Evolutionary conservation across 2,329 filamentous ascomycete species (phyloP).

Genomic region (Monosporascus sp.): DNA sequence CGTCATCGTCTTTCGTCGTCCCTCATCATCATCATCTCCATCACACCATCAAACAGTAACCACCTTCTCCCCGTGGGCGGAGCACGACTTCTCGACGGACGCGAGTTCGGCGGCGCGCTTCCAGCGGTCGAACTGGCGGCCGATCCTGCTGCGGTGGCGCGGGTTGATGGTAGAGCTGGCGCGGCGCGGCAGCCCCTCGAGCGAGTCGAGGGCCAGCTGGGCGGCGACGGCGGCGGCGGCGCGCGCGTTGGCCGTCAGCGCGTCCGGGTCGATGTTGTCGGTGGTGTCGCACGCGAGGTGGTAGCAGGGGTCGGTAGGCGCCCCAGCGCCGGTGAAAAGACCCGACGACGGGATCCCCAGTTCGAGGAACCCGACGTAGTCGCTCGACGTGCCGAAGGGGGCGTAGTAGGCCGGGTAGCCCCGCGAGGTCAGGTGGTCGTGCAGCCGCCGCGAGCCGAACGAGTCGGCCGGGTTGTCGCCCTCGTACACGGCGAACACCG

Average conservation of each 20-base stretch:
- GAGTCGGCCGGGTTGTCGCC: slow-evolving; percentile 31
- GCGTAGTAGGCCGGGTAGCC: slow-evolving; percentile 29
- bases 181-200: slow-evolving; percentile 13
- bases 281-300: slow-evolving; percentile 36
- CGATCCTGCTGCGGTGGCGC: slow-evolving; percentile 2
- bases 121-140: slow-evolving; percentile 13
- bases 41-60: slow-evolving; percentile 2
- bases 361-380: slow-evolving; percentile 36
- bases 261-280: slow-evolving; percentile 36
- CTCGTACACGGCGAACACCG: slow-evolving; percentile 33
- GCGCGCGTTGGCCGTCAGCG: slow-evolving; percentile 33
- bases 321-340: slow-evolving; percentile 35
- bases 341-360: slow-evolving; percentile 36
- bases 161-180: slow-evolving; percentile 8
- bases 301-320: slow-evolving; percentile 32
- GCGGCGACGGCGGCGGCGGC: slow-evolving; percentile 48
- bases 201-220: slow-evolving; percentile 12
- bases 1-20: no score
- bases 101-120: slow-evolving; percentile 9
- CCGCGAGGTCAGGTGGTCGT: slow-evolving; percentile 30
- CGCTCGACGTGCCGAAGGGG: slow-evolving; percentile 32
- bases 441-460: slow-evolving; percentile 29
- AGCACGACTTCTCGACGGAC: slow-evolving; percentile 12
- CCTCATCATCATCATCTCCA: no score
- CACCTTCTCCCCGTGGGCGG: slow-evolving; percentile 6